Evolutionary conservation across 352 stramenopile genomes (phyloP).

Genomic region (Pythium insidiosum): DNA sequence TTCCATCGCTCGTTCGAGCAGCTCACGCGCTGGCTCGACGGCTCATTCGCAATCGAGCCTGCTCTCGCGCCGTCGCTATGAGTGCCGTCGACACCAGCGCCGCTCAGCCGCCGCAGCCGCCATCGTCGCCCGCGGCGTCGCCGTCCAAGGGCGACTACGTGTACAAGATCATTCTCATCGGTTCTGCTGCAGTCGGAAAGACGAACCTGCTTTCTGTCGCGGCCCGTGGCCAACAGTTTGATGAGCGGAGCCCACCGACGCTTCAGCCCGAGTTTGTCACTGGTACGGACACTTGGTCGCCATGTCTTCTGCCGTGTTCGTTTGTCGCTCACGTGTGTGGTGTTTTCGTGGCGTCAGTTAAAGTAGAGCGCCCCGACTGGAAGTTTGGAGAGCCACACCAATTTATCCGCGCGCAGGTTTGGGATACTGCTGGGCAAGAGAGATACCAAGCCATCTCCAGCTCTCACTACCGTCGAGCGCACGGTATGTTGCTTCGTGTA

Average conservation of each 20-base stretch:
- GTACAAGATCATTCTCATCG: slow-evolving; percentile 64
- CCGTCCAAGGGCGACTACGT: slow-evolving; percentile 32
- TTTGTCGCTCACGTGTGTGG: neutral
- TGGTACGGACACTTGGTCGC: too few species aligned
- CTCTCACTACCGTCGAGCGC: slow-evolving; percentile 55
- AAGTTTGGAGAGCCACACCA: slow-evolving; percentile 61
- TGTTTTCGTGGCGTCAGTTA: too few species aligned
- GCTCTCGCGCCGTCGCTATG: too few species aligned
- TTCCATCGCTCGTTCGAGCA: too few species aligned
- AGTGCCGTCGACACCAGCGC: too few species aligned
- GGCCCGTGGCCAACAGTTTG: slow-evolving; percentile 43
- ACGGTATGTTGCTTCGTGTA: slow-evolving; percentile 30
- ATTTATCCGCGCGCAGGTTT: slow-evolving; percentile 59
- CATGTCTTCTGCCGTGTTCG: too few species aligned
- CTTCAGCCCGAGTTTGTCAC: slow-evolving; percentile 60
- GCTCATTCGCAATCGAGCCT: too few species aligned
- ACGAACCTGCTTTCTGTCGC: slow-evolving; percentile 55
- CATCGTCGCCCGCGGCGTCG: slow-evolving; percentile 25
- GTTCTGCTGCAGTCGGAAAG: slow-evolving; percentile 50
- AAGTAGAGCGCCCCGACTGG: slow-evolving; percentile 58
- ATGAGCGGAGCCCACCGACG: slow-evolving; percentile 38
- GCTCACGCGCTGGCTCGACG: too few species aligned
- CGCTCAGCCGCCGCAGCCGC: too few species aligned
- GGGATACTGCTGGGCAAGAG: slow-evolving; percentile 65
- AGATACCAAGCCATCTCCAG: slow-evolving; percentile 66